Base-by-base conservation (phyloP, 2,329 filamentous ascomycete genomes). In the Coniochaeta sp. region DNA sequence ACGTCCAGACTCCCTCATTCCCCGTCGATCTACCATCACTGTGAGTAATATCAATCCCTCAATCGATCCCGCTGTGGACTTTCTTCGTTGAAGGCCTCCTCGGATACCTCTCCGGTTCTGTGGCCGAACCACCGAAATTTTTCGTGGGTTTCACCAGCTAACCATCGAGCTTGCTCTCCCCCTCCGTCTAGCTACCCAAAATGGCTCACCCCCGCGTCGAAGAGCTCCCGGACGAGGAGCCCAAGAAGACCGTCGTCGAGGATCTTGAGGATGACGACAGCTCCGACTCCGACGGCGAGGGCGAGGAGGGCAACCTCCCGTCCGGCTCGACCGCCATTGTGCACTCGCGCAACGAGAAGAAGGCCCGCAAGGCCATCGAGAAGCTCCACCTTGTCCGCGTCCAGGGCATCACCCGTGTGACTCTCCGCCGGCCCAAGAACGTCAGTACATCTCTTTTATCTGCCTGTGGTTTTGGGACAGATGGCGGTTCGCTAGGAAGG, bases 261-360 rank as follows among this genome's bases (percentile, higher is more conserved):
- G 88, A 91, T 76, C 85, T 88, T 71, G 87, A 88, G 65, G 83
- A 83, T 66, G 86, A 87, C 67, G 86, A 83, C 74, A 88, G 84
- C 80, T 87, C 86, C 72, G 88, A 91, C 68, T 90, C 89, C 71
- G 89, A 89, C 71, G 88, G 85, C 70, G 92, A 95, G 77, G 88
- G 85, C 64, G 86, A 81, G 68, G 85, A 85, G 63, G 74, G 76
- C 65, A 77, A 75, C 69, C 75, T 85, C 67, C 91, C 93, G 75
- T 89, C 90, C 68, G 95, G 93, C 74, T 90, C 92, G 73, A 87
- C 89, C 66, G 89, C 93, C 73, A 87, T 95, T 71, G 89, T 99
- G 74, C 93, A 98, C 86, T 96, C 91, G 75, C 92, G 95, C 79
- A 98, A 98, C 83, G 95, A 99, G 89, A 99, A 99, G 90, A 99